These are phyloP conservation scores for Akanthomyces muscarius DNA, from an alignment of 2,329 filamentous ascomycete genomes.

Conservation along the genomic window DNA sequence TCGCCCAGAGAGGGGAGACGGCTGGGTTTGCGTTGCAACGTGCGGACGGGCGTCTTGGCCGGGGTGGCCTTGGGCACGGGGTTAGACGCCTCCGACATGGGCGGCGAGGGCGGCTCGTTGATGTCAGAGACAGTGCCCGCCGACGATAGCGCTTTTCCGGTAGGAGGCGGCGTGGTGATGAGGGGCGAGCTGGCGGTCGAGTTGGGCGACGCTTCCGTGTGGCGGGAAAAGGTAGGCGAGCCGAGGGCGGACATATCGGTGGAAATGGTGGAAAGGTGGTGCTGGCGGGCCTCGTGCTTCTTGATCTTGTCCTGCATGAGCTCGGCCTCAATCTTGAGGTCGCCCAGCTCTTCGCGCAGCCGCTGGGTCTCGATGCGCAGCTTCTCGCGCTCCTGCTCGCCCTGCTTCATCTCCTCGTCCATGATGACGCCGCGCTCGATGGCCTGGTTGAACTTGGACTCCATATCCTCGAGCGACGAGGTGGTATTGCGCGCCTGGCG, in stretches of 20 bases:
- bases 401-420: slow-evolving; percentile 88
- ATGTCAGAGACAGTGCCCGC: slow-evolving; percentile 59
- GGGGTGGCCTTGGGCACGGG: slow-evolving; percentile 51
- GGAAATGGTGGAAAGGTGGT: slow-evolving; percentile 54
- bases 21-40: slow-evolving; percentile 38
- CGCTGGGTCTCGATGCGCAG: slow-evolving; percentile 89
- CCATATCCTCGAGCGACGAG: slow-evolving; percentile 92
- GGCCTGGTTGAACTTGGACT: slow-evolving; percentile 92
- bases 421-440: slow-evolving; percentile 90
- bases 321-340: slow-evolving; percentile 91
- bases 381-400: slow-evolving; percentile 85
- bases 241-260: slow-evolving; percentile 61
- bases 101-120: slow-evolving; percentile 86
- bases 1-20: slow-evolving; percentile 53
- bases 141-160: slow-evolving; percentile 56
- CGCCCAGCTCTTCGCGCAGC: slow-evolving; percentile 83
- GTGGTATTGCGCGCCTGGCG: slow-evolving; percentile 92
- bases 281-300: slow-evolving; percentile 53
- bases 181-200: slow-evolving; percentile 91
- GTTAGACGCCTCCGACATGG: slow-evolving; percentile 80
- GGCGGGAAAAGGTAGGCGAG: slow-evolving; percentile 69
- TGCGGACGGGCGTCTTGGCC: slow-evolving; percentile 32
- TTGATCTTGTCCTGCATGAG: slow-evolving; percentile 92
- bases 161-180: slow-evolving; percentile 75
- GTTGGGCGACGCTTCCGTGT: slow-evolving; percentile 68